These are phyloP conservation scores for Schizosaccharomyces octosporus DNA, from an alignment of 805 yeast species.

Conservation along the genomic window DNA sequence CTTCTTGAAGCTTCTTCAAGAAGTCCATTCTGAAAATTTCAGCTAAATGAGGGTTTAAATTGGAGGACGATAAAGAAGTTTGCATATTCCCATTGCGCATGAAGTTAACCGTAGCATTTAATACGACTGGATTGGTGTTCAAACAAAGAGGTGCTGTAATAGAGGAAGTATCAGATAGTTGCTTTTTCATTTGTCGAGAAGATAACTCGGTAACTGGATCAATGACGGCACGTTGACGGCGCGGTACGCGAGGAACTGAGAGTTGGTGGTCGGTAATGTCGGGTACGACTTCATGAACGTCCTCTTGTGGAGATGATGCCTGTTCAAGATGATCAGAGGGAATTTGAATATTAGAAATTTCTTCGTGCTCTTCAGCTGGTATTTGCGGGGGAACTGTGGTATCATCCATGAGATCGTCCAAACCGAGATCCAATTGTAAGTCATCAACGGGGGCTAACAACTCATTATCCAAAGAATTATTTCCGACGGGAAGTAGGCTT, in stretches of 20 bases:
- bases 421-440: neutral
- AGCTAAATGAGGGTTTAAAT: neutral
- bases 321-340: neutral
- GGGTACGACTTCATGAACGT: neutral
- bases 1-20: neutral
- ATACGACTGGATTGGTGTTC: neutral
- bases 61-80: neutral
- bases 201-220: conserved; percentile 1
- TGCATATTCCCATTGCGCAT: neutral
- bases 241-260: neutral
- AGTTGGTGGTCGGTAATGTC: neutral
- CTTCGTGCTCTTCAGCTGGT: neutral
- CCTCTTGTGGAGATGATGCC: neutral
- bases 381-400: neutral
- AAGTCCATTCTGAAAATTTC: neutral
- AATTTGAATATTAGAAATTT: neutral
- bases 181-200: neutral
- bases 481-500: neutral
- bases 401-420: neutral
- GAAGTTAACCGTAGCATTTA: neutral
- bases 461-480: neutral
- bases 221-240: neutral
- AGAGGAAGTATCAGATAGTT: neutral
- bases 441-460: conserved; percentile 1
- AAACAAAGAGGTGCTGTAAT: neutral